phyloP scores from a whole-genome alignment of 108 stramenopile species.

The Pinguiococcus pyrenoidosus region DNA sequence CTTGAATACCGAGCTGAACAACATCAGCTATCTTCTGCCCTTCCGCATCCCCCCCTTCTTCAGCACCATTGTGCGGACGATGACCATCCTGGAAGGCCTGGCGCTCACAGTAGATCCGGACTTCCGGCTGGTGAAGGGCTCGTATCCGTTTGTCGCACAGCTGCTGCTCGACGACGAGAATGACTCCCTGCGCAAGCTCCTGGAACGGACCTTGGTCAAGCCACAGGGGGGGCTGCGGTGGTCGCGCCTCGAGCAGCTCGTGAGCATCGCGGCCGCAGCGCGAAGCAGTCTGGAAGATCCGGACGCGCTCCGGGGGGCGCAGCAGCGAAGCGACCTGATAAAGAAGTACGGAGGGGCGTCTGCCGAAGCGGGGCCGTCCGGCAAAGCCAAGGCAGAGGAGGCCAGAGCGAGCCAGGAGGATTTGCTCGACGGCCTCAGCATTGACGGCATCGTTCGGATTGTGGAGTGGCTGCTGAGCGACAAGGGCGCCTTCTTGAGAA shows the following conservation, averaged over 20 bases:
- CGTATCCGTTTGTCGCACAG: constrained; percentile 70
- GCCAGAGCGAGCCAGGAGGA: no score
- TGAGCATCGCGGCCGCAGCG: constrained; percentile 21
- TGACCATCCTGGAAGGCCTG: constrained; percentile 77
- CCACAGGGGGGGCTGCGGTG: constrained; percentile 7
- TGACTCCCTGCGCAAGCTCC: constrained; percentile 14
- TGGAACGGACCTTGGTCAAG: constrained; percentile 13
- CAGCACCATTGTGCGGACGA: constrained; percentile 68
- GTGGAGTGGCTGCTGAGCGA: constrained; percentile 58
- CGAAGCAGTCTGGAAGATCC: constrained; percentile 13
- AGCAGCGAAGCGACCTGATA: constrained; percentile 19
- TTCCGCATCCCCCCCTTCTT: constrained; percentile 78
- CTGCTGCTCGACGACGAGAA: constrained; percentile 8
- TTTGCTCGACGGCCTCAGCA: not conserved
- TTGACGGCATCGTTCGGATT: constrained; percentile 54
- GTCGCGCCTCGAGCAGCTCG: constrained; percentile 20
- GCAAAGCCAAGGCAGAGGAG: no score
- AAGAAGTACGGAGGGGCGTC: constrained; percentile 21
- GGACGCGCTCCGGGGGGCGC: constrained; percentile 15
- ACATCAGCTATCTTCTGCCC: constrained; percentile 43
- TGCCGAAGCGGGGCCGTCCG: no score
- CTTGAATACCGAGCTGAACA: constrained; percentile 62
- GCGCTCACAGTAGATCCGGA: constrained; percentile 69
- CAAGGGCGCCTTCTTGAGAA: constrained; percentile 61
- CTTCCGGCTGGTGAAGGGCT: constrained; percentile 71